Conservation (phyloP, 805 yeast species). For the Ogataea paraovalis region DNA sequence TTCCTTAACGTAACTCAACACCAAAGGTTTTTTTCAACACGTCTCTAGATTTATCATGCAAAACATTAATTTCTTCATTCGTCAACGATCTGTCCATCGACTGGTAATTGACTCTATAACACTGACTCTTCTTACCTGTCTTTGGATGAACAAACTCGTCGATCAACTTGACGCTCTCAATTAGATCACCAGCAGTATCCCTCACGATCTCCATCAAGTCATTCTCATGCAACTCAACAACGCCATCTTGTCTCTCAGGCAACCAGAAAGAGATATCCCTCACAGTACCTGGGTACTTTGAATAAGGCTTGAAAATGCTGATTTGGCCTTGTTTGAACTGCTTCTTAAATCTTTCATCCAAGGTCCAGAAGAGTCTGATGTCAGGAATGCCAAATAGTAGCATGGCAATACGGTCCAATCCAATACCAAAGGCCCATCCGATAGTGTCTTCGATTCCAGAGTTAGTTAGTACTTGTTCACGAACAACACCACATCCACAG, state of each 20-base stretch:
- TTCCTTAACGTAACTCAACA: slow-evolving; percentile 46
- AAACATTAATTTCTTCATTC: slow-evolving; percentile 72
- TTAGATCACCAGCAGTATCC: slow-evolving; percentile 77
- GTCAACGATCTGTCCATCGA: slow-evolving; percentile 93
- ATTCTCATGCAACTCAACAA: slow-evolving; percentile 60
- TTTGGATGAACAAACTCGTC: slow-evolving; percentile 88
- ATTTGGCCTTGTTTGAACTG: slow-evolving; percentile 72
- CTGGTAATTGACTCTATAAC: slow-evolving; percentile 89
- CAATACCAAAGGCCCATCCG: slow-evolving; percentile 98
- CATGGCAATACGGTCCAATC: slow-evolving; percentile 95
- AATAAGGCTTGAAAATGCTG: slow-evolving; percentile 76
- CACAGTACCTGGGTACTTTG: slow-evolving; percentile 81
- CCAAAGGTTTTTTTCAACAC: slow-evolving; percentile 49
- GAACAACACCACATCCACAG: slow-evolving; percentile 92
- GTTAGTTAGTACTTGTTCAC: slow-evolving; percentile 68
- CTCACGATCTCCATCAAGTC: slow-evolving; percentile 94
- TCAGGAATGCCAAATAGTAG: slow-evolving; percentile 92
- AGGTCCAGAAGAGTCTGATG: slow-evolving; percentile 88
- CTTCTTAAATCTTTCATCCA: slow-evolving; percentile 65
- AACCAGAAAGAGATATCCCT: slow-evolving; percentile 95
- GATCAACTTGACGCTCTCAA: slow-evolving; percentile 74
- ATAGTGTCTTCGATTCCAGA: slow-evolving; percentile 65
- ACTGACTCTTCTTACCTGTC: slow-evolving; percentile 68
- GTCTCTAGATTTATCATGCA: slow-evolving; percentile 63
- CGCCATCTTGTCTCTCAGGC: slow-evolving; percentile 34